Conservation (phyloP, 192 early-diverging fungal species). For the Rhizoclosmatium globosum region DNA sequence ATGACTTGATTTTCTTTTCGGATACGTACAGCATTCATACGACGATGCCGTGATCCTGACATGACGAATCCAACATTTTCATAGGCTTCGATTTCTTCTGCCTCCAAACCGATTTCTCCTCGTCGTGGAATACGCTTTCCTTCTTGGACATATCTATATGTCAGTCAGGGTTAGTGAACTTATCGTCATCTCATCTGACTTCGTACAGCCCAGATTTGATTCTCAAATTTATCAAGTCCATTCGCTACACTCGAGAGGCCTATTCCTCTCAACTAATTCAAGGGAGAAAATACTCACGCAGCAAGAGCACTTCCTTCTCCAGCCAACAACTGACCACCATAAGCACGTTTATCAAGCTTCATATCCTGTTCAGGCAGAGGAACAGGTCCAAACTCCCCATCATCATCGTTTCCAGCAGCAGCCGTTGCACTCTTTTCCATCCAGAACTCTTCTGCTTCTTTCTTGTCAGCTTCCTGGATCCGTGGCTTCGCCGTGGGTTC, state of each 20-base stretch:
- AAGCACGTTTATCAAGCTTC: conserved; percentile 72
- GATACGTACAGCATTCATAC: conserved; percentile 96
- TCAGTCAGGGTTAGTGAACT: not conserved
- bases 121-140: conserved; percentile 96
- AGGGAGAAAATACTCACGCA: conserved; percentile 21
- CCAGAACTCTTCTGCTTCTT: conserved; percentile 44
- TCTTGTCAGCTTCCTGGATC: conserved; percentile 8
- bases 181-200: too few relatives aligned
- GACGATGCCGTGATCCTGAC: conserved; percentile 91
- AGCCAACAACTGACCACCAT: conserved; percentile 82
- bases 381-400: conserved; percentile 73
- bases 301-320: conserved; percentile 95
- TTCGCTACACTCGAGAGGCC: too few relatives aligned
- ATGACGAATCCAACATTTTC: conserved; percentile 95
- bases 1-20: conserved; percentile 98
- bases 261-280: not conserved
- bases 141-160: conserved; percentile 75
- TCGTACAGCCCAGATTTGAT: too few relatives aligned
- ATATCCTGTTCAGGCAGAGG: conserved; percentile 66
- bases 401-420: conserved; percentile 66
- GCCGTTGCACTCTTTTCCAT: conserved; percentile 39
- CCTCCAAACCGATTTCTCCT: conserved; percentile 94
- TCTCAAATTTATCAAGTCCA: too few relatives aligned
- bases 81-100: conserved; percentile 82
- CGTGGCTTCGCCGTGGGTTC: conserved; percentile 1